Conservation (phyloP, 257 asterid genomes). For the Rauvolfia tetraphylla region DNA sequence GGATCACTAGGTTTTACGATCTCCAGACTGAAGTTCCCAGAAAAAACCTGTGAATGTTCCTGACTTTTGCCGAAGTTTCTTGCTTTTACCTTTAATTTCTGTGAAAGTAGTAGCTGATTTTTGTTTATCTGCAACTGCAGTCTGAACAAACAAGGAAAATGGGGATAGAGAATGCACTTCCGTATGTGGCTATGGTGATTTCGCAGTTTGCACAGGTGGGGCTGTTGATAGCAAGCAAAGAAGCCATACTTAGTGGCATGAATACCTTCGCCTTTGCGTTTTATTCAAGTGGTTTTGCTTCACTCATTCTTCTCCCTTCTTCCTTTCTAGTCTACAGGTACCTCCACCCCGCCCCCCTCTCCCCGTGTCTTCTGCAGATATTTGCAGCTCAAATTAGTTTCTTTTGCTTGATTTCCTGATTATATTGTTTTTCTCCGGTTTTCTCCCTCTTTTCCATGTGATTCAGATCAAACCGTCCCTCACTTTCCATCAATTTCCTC, state of each 20-base stretch:
- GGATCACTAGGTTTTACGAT: neutral
- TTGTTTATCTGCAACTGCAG: neutral
- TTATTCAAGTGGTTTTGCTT: slow-evolving; percentile 45
- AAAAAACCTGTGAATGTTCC: neutral
- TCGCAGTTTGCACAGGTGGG: slow-evolving; percentile 63
- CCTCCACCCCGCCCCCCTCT: too few relatives aligned
- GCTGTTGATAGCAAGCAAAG: slow-evolving; percentile 37
- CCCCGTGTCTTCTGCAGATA: too few relatives aligned
- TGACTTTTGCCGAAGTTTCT: neutral
- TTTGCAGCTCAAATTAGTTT: too few relatives aligned
- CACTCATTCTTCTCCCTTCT: slow-evolving; percentile 45
- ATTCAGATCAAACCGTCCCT: slow-evolving; percentile 47
- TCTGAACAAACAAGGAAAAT: neutral
- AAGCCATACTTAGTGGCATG: slow-evolving; percentile 56
- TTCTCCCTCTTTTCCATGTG: neutral
- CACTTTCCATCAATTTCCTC: slow-evolving; percentile 37
- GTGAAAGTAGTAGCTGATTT: neutral
- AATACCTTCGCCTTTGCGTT: slow-evolving; percentile 39
- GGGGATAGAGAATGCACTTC: slow-evolving; percentile 35
- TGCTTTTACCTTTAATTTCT: neutral
- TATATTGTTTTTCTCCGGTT: neutral
- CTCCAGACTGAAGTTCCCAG: neutral
- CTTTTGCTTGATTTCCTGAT: too few relatives aligned
- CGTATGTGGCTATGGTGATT: slow-evolving; percentile 51
- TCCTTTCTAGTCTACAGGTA: slow-evolving; percentile 46